Evolutionary conservation across 1,139 yeast species (phyloP), one percentile per base, ranked within the genome.

Genomic region (Taphrina flavorubra): DNA sequence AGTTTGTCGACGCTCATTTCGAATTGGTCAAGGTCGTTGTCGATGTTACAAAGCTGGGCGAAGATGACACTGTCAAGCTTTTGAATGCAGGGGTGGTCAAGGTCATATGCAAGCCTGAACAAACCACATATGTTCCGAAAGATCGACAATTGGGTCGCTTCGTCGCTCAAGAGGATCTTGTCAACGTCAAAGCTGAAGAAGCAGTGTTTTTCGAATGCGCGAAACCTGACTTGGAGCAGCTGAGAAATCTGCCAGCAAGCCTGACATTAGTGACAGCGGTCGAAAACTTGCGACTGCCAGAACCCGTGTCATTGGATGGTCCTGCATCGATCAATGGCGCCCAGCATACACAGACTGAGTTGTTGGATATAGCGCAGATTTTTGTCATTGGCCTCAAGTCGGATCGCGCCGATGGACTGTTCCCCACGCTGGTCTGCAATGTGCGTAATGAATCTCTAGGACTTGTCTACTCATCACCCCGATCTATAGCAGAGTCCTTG

Each of bases 381-480:
- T 37, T 63, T 18, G 25, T 18, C 25, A 63, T 63, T 16, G 67
- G 67, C 36, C 31, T 53, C 13, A 82, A 82, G 40, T 88, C 97
- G 1, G 99, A 94, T 78, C 87, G 99, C 75, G 81, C 84, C 7
- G 99, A 94, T 77, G 94, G 92, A 0, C 83, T 94, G 60, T 92
- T 80, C 79, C 85, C 97, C 14, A 90, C 99, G 0, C 81, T 94
- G 69, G 96, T 94, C 61, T 88, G 91, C 34, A 90, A 92, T 67
- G 78, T 84, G 51, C 77, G 82, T 69, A 85, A 85, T 73, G 84
- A 84, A 71, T 87, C 95, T 1, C 82, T 95, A 69, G 99, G 99
- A 1, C 83, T 94, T 40, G 98, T 94, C 6, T 94, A 92, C 79
- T 92, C 98, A 0, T 91, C 97, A 0, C 79, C 80, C 55, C 92